These are phyloP conservation scores for Amesomyces nigricolor DNA, from an alignment of 2,329 filamentous ascomycete genomes.

Conservation along the genomic window DNA sequence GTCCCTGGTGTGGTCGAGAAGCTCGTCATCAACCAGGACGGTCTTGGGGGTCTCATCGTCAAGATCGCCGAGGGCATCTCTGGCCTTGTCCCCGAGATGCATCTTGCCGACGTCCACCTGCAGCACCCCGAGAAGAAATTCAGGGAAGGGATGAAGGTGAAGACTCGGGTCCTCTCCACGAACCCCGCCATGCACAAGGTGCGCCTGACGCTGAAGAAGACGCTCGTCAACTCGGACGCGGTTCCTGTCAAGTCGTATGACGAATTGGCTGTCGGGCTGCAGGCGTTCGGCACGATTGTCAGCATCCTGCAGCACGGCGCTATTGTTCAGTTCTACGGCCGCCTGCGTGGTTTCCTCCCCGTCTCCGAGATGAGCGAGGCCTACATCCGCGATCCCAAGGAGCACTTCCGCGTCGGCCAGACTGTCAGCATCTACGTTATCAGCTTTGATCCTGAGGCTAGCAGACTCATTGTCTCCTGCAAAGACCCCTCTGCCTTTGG, in stretches of 20 bases:
- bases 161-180: constrained; percentile 76
- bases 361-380: constrained; percentile 98
- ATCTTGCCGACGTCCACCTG: constrained; percentile 80
- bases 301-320: constrained; percentile 75
- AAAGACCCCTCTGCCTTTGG: constrained; percentile 80
- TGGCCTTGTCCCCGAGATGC: constrained; percentile 81
- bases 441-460: constrained; percentile 65
- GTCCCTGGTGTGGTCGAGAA: constrained; percentile 82
- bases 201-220: constrained; percentile 89
- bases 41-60: constrained; percentile 74
- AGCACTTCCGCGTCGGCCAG: constrained; percentile 87
- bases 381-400: constrained; percentile 79
- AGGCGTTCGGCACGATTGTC: constrained; percentile 80
- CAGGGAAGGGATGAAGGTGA: constrained; percentile 76
- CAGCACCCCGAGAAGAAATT: constrained; percentile 97
- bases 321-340: constrained; percentile 86
- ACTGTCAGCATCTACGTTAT: constrained; percentile 88
- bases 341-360: constrained; percentile 78
- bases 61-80: constrained; percentile 80
- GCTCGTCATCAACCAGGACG: constrained; percentile 70
- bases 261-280: constrained; percentile 66
- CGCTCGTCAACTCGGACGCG: constrained; percentile 81
- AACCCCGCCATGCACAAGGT: constrained; percentile 71
- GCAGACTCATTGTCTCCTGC: constrained; percentile 81
- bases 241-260: constrained; percentile 72